Evolutionary conservation across 2,329 filamentous ascomycete genomes (phyloP).

Genomic region (Albophoma yamanashiensis): DNA sequence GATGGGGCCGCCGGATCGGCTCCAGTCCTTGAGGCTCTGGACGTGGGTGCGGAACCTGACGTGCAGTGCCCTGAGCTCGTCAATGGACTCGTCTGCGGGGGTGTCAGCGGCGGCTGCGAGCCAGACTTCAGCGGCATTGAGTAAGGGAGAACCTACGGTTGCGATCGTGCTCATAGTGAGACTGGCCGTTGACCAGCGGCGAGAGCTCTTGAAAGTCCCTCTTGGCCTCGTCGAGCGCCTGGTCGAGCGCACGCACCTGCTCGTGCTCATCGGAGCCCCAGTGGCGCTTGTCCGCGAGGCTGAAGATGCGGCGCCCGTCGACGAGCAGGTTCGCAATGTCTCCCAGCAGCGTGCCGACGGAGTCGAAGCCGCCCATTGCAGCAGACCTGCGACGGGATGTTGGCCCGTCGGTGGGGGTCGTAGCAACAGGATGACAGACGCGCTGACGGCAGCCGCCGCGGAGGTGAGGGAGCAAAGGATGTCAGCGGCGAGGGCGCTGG

Average conservation of each 20-base stretch:
- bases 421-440: background rate
- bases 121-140: background rate
- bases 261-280: slow-evolving; percentile 51
- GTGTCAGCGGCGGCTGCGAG: background rate
- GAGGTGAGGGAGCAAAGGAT: background rate
- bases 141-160: slow-evolving; percentile 30
- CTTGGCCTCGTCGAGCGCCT: slow-evolving; percentile 47
- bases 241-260: slow-evolving; percentile 43
- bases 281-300: slow-evolving; percentile 45
- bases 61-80: slow-evolving; percentile 36
- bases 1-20: slow-evolving; percentile 41
- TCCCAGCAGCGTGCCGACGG: slow-evolving; percentile 47
- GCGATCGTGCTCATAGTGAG: slow-evolving; percentile 48
- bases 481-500: slow-evolving; percentile 1
- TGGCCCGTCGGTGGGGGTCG: background rate
- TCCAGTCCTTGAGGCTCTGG: slow-evolving; percentile 43
- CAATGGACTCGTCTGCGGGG: slow-evolving; percentile 36
- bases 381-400: slow-evolving; percentile 2
- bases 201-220: slow-evolving; percentile 49
- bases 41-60: slow-evolving; percentile 35
- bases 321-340: slow-evolving; percentile 43
- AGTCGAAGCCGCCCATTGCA: slow-evolving; percentile 32
- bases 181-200: slow-evolving; percentile 41
- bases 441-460: background rate
- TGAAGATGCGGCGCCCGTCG: slow-evolving; percentile 42